These are phyloP conservation scores for Fusarium subglutinans DNA, from an alignment of 2,329 filamentous ascomycete genomes.

Conservation along the genomic window DNA sequence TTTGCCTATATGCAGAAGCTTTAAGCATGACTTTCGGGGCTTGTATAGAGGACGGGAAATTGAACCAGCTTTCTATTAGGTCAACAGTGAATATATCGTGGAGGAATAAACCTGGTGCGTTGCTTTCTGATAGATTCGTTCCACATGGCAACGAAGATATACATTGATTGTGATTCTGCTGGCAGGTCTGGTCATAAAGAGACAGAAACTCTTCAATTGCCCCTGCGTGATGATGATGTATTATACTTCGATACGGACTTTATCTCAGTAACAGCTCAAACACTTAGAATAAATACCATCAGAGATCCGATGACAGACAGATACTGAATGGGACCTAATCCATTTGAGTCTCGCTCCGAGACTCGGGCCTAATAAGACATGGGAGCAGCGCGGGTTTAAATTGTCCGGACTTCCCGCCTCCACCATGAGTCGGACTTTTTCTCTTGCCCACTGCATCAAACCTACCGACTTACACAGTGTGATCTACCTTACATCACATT, in stretches of 20 bases:
- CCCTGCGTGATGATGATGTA: not conserved
- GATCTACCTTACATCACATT: not conserved
- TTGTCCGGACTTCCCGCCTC: slow-evolving; percentile 4
- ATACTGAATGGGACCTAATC: not conserved
- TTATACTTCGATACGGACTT: not conserved
- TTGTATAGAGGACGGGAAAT: not conserved
- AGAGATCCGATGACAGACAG: not conserved
- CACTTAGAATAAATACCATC: not conserved
- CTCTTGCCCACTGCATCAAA: not conserved
- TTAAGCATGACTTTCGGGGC: not conserved
- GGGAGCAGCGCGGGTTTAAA: not conserved
- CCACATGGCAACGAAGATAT: not conserved
- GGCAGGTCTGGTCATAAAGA: not conserved
- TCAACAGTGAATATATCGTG: not conserved
- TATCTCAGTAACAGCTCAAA: not conserved
- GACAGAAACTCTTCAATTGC: not conserved
- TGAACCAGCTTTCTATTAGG: not conserved
- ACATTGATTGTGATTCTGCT: not conserved
- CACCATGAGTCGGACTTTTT: not conserved
- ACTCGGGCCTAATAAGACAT: not conserved
- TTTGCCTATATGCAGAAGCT: not conserved
- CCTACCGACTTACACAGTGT: not conserved
- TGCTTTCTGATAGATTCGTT: not conserved
- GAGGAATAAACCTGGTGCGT: not conserved
- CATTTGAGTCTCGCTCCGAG: not conserved